Evolutionary conservation across 1,284 basidiomycete genomes (phyloP), one percentile per base, ranked within the genome.

Genomic region (Termitomyces sp.): DNA sequence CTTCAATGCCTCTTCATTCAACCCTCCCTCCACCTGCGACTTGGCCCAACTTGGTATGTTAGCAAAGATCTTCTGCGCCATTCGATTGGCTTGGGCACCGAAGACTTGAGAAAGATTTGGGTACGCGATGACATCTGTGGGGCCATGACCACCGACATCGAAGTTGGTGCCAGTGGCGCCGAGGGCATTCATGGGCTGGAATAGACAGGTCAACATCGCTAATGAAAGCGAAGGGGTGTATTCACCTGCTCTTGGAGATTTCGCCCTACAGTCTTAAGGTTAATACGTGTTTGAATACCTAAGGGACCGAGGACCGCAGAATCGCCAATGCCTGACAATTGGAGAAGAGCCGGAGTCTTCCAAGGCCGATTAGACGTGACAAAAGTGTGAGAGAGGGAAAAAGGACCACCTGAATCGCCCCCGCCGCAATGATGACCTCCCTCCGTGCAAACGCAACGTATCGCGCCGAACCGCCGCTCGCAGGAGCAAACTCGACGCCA

Each of bases 31-130:
- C 7, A 74, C 71, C 59, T 77, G 75, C 2, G 67, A 67, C 9
- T 65, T 56, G 0, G 77, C 76, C 73, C 75, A 80, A 0, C 54
- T 48, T 0, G 60, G 40, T 5, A 74, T 53, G 31, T 64, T 69
- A 13, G 61, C 60, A 53, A 62, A 61, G 49, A 77, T 73, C 52
- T 68, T 70, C 10, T 64, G 49, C 1, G 68, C 67, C 26, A 65
- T 65, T 1, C 65, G 58, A 42, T 61, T 59, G 2, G 71, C 70
- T 12, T 67, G 50, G 30, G 44, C 34, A 0, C 74, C 72, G 40
- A 75, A 74, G 21, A 79, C 64, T 57, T 78, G 68, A 54, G 72
- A 69, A 26, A 79, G 59, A 54, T 75, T 76, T 9, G 76, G 74
- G 61, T 64, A 76, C 2, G 76, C 76, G 50, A 79, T 77, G 10